Evolutionary conservation across 257 asterid species (phyloP).

Genomic region (Plantago elongata): DNA sequence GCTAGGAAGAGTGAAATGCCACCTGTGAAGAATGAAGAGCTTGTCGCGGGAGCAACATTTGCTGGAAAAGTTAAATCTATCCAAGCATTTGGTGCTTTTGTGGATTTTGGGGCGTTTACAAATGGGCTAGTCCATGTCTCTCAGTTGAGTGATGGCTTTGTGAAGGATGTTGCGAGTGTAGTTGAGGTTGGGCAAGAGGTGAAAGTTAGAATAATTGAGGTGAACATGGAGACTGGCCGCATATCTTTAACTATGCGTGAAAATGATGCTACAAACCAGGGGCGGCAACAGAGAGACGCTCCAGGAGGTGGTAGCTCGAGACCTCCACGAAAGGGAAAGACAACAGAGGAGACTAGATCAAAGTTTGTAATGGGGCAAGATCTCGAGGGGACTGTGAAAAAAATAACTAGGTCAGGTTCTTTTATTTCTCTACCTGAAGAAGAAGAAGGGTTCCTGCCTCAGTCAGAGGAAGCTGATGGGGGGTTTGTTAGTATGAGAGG

Average conservation of each 20-base stretch:
- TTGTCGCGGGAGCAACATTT: constrained; percentile 76
- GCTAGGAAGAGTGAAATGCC: constrained; percentile 88
- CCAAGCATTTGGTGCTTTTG: constrained; percentile 97
- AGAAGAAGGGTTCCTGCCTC: constrained; percentile 93
- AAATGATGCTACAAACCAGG: constrained; percentile 43
- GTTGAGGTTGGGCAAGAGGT: constrained; percentile 95
- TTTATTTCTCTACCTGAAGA: constrained; percentile 91
- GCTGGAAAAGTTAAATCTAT: constrained; percentile 83
- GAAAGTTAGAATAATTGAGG: constrained; percentile 76
- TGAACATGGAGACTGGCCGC: constrained; percentile 64
- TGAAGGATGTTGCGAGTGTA: constrained; percentile 74
- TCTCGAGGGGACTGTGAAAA: constrained; percentile 83
- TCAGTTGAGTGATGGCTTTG: constrained; percentile 69
- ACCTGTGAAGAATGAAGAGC: constrained; percentile 75
- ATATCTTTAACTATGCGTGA: constrained; percentile 89
- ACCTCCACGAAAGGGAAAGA: constrained; percentile 57
- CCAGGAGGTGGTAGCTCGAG: constrained; percentile 45
- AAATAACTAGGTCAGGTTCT: constrained; percentile 69
- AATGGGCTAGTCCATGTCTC: constrained; percentile 98
- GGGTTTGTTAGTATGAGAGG: constrained; percentile 59
- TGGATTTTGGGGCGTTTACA: constrained; percentile 94
- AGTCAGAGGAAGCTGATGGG: constrained; percentile 68
- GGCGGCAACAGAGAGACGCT: constrained; percentile 45
- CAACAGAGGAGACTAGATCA: constrained; percentile 46
- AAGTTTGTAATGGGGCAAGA: constrained; percentile 80